Conservation (phyloP, 805 yeast species). For the Candida takata region DNA sequence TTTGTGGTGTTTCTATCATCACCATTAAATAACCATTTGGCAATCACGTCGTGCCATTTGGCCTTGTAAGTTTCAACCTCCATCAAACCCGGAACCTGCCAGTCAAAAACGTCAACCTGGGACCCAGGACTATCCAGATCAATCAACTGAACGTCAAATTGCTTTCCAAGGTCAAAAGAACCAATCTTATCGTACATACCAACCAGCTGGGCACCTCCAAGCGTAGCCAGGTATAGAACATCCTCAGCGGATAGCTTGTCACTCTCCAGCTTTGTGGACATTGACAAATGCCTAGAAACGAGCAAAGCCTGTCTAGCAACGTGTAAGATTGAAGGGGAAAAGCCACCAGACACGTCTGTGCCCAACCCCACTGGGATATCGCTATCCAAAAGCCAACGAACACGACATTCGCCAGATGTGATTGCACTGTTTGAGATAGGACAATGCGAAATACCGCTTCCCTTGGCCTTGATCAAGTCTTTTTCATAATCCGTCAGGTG, state of each 20-base stretch:
- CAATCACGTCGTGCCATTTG: conserved; percentile 51
- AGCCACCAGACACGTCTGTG: conserved; percentile 76
- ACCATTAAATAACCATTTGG: conserved; percentile 90
- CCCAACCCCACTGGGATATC: conserved; percentile 76
- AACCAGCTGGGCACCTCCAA: conserved; percentile 82
- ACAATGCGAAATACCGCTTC: conserved; percentile 83
- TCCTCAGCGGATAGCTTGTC: conserved; percentile 59
- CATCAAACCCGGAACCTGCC: conserved; percentile 45
- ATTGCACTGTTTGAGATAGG: conserved; percentile 87
- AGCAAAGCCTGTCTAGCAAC: conserved; percentile 64
- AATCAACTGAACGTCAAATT: conserved; percentile 77
- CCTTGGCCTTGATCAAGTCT: conserved; percentile 41
- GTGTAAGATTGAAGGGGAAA: conserved; percentile 53
- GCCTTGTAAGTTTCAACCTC: conserved; percentile 24
- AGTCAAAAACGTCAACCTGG: conserved; percentile 66
- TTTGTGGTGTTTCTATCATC: conserved; percentile 81
- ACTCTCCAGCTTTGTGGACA: conserved; percentile 40
- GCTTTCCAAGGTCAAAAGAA: conserved; percentile 66
- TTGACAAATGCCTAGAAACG: conserved; percentile 65
- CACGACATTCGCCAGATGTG: conserved; percentile 85
- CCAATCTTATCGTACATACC: conserved; percentile 56
- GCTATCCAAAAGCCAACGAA: conserved; percentile 57
- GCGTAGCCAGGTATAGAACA: conserved; percentile 73
- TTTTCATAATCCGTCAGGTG: conserved; percentile 66
- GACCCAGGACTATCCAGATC: conserved; percentile 50